Evolutionary conservation across 177 flowering plant species (phyloP).

Genomic region (Vitis hybrid): DNA sequence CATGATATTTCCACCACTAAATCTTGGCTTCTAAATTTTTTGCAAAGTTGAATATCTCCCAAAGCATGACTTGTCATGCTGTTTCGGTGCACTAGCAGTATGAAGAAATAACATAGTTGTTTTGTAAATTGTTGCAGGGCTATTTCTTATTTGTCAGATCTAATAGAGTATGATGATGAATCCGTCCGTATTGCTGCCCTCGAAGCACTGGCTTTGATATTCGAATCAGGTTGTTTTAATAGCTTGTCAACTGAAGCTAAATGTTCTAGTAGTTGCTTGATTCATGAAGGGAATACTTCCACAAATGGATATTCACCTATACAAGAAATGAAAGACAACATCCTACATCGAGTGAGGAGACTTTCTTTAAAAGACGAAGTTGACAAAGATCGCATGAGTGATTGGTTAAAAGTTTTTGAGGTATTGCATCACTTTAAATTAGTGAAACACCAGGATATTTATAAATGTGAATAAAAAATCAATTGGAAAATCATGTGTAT

Average conservation of each 20-base stretch:
- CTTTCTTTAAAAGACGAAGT: background rate
- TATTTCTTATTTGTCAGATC: slow-evolving; percentile 11
- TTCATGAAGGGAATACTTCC: background rate
- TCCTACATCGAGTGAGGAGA: background rate
- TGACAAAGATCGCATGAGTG: background rate
- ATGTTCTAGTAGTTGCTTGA: background rate
- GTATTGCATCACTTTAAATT: background rate
- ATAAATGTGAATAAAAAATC: too few species aligned
- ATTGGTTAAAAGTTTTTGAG: background rate
- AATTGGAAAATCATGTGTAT: too few species aligned
- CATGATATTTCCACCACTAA: too few species aligned
- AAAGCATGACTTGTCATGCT: too few species aligned
- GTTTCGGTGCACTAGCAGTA: too few species aligned
- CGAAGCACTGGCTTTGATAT: slow-evolving; percentile 19
- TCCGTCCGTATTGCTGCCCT: slow-evolving; percentile 14
- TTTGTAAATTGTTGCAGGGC: slow-evolving; percentile 9
- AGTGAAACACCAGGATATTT: background rate
- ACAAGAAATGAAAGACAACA: background rate
- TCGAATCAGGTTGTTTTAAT: slow-evolving; percentile 11
- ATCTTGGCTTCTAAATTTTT: too few species aligned
- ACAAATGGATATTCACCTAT: background rate
- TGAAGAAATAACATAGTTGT: background rate
- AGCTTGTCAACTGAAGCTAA: slow-evolving; percentile 8
- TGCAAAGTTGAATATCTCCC: too few species aligned
- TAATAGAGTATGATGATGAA: slow-evolving; percentile 7